Base-by-base conservation (phyloP, 2,329 filamentous ascomycete species). In the Penicillium sp. region DNA sequence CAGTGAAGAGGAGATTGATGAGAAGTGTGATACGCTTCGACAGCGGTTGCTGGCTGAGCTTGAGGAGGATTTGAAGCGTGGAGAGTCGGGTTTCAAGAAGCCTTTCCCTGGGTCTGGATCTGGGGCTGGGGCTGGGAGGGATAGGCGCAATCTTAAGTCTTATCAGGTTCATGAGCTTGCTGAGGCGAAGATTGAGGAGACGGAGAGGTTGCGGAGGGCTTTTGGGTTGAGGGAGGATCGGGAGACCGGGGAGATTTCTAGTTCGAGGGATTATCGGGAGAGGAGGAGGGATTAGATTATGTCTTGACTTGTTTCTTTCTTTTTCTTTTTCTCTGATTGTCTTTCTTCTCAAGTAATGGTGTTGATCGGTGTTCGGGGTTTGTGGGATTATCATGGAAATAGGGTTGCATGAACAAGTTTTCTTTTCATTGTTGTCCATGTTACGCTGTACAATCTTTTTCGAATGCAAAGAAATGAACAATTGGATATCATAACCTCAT, bases 81-180 rank as follows among this genome's bases (percentile, higher is more conserved):
- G 29, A 29, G 58, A 55, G 35, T 54, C 41, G 42, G 45, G 45
- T 2, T 63, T 43, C 55, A 66, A 44, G 75, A 72, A 59, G 53
- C 69, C 52, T 52, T 62, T 35, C 70, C 9, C 49, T 44, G 39
- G n/a, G 6, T 13, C 43, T 47, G 43, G 12, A 1, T 68, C 25
- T 55, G 43, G 19, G n/a, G 36, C 35, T n/a, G 35, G 15, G 58
- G 43, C 44, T 54, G 49, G 52, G 6, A 66, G 61, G 60, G 69
- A 71, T 60, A 63, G 72, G 71, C 78, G 58, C 70, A 83, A 85
- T 10, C 82, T 97, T 63, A 99, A 97, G 78, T 83, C 87, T 64
- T 92, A 97, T 77, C 91, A 97, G 77, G 92, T 97, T 21, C 94
- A 99, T 79, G 94, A 97, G 78, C 83, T 96, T 73, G 94, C 94